Evolutionary conservation across 2,329 filamentous ascomycete genomes (phyloP), one percentile per base, ranked within the genome.

Genomic region (Paecilomyces dactylethromorphus): DNA sequence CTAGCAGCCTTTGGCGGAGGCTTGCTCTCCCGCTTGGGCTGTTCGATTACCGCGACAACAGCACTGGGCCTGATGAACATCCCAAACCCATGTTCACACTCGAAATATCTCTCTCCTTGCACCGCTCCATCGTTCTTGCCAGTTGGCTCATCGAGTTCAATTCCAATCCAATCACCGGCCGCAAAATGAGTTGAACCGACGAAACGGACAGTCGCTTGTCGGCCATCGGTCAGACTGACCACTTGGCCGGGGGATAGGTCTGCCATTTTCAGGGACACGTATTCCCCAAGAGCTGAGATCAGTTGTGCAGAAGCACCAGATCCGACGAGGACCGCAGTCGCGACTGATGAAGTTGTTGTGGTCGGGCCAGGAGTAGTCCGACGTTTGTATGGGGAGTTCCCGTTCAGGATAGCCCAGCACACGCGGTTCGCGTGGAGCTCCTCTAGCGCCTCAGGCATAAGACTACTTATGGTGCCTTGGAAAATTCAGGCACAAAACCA

Each of bases 91-190:
- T 79, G 76, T 54, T 81, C 73, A 66, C 93, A 97, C 55, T 92
- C 86, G 67, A 96, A 97, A 72, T 97, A 97, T 21, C 91, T 82
- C 70, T 91, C 84, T 62, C 91, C 92, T 73, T 93, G 85, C 53
- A 97, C 91, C 58, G 89, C 88, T 64, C 93, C 93, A 81, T 97
- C 91, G 68, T 97, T 97, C 79, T 97, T 97, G 32, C 94, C 93
- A 21, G 83, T 85, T 56, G 87, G 81, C 53, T 91, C 88, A 56
- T 91, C 86, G 58, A 97, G 84, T 78, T 96, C 92, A 60, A 97
- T 84, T 63, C 93, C 93, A 60, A 97, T 81, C 91, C 92, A 97
- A 62, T 90, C 86, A 62, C 92, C 93, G 5, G 82, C 79, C 59
- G 91, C 87, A 76, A 97, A 96, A 66, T 84, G 79, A 39, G 93